Conservation (phyloP, 805 yeast genomes). For the Metschnikowia similis region DNA sequence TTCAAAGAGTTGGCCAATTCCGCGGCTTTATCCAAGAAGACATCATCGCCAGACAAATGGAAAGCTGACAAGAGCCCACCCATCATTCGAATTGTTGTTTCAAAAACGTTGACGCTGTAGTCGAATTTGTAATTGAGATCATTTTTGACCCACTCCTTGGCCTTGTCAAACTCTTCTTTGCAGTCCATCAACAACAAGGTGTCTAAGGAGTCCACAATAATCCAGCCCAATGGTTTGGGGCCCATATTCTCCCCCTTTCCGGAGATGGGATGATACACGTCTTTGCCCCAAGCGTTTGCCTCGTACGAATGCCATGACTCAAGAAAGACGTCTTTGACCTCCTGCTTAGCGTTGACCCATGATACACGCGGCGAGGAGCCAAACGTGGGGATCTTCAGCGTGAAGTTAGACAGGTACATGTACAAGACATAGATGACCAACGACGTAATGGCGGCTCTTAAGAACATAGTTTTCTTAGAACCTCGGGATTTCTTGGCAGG, state of each 20-base stretch:
- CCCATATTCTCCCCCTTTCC: conserved; percentile 71
- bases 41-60: conserved; percentile 62
- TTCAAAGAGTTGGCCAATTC: conserved; percentile 71
- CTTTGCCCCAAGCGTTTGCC: conserved; percentile 78
- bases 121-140: conserved; percentile 70
- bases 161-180: conserved; percentile 55
- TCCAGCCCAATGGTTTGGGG: conserved; percentile 83
- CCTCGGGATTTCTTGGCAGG: conserved; percentile 6
- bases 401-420: conserved; percentile 3
- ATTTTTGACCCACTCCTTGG: conserved; percentile 69
- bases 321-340: conserved; percentile 64
- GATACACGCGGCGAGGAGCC: background rate
- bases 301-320: conserved; percentile 78
- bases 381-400: background rate
- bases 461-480: conserved; percentile 12
- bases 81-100: conserved; percentile 90
- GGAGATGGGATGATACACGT: conserved; percentile 67
- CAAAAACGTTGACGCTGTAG: conserved; percentile 76
- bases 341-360: conserved; percentile 50
- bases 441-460: conserved; percentile 12
- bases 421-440: conserved; percentile 13
- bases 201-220: conserved; percentile 83
- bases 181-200: conserved; percentile 76
- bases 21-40: conserved; percentile 72
- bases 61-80: conserved; percentile 89